Evolutionary conservation across 148 eudicot genomes (phyloP).

Genomic region (Fagopyrum esculentum): DNA sequence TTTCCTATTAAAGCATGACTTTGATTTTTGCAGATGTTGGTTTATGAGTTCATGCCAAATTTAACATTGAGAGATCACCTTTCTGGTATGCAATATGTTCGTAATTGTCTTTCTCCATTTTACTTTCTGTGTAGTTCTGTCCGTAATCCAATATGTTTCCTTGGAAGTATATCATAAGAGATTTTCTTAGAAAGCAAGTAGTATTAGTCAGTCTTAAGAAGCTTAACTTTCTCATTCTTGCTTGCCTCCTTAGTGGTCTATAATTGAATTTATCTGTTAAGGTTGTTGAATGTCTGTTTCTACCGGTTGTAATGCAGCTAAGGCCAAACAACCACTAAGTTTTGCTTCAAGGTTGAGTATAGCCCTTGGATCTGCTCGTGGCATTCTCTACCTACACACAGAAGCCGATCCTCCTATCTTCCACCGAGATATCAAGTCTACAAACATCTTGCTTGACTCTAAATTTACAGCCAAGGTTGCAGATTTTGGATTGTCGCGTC

Average conservation of each 20-base stretch:
- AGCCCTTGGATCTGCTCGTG: constrained; percentile 78
- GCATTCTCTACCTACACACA: constrained; percentile 79
- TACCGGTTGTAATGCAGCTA: constrained; percentile 28
- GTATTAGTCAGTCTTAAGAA: background rate
- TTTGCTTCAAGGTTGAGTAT: constrained; percentile 60
- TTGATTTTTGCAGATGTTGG: constrained; percentile 54
- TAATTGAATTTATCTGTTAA: background rate
- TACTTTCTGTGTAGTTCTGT: background rate
- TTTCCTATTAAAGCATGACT: background rate
- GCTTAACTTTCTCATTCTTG: background rate
- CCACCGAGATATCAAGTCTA: constrained; percentile 86
- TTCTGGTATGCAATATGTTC: constrained; percentile 41
- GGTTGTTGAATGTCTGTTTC: constrained; percentile 1
- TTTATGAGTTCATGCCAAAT: constrained; percentile 84
- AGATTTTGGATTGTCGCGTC: constrained; percentile 85
- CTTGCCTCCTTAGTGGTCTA: background rate
- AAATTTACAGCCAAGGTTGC: constrained; percentile 76
- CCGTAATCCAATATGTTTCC: too few relatives aligned
- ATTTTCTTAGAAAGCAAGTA: background rate
- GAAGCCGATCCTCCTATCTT: constrained; percentile 93
- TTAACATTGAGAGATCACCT: constrained; percentile 78
- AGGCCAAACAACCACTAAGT: constrained; percentile 38
- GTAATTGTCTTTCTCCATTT: background rate
- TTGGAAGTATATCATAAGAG: too few relatives aligned
- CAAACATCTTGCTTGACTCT: constrained; percentile 73